A percentile compares a stretch with the other conserved stretches of the same genome.
Conservation (phyloP, 176 grass and related monocot species). For the Musa schizocarpa region DNA sequence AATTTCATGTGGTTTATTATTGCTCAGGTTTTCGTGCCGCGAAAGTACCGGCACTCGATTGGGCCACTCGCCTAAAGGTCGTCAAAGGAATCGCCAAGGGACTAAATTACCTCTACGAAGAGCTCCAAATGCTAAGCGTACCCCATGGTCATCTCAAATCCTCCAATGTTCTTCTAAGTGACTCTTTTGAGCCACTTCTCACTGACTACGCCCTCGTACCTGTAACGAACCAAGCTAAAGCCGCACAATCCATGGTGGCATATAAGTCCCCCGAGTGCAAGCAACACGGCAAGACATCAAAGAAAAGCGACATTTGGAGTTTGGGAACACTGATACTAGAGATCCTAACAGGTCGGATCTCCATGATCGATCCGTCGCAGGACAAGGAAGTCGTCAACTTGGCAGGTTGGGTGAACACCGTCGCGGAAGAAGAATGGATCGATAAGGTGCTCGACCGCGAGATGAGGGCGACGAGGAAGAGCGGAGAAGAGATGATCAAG, state of each 20-base stretch:
- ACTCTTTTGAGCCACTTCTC: constrained; percentile 5
- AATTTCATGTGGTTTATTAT: no score
- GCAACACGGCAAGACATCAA: constrained; percentile 51
- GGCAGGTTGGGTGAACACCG: neutral
- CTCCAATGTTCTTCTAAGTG: constrained; percentile 64
- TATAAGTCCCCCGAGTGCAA: constrained; percentile 61
- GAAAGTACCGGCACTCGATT: constrained; percentile 42
- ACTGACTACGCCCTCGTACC: constrained; percentile 62
- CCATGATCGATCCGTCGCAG: neutral
- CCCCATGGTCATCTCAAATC: constrained; percentile 91
- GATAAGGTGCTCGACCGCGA: neutral
- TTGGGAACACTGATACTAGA: constrained; percentile 59
- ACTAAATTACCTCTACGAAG: constrained; percentile 70
- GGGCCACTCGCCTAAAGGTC: constrained; percentile 48
- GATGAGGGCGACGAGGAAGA: neutral
- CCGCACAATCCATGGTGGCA: constrained; percentile 66
- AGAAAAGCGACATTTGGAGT: constrained; percentile 91
- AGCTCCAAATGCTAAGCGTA: constrained; percentile 73
- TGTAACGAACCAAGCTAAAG: constrained; percentile 75
- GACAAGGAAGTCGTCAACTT: neutral
- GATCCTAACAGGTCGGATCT: neutral
- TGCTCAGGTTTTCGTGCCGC: neutral
- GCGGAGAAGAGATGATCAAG: neutral
- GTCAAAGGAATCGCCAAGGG: constrained; percentile 54
- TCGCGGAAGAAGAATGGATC: neutral